A percentile compares a stretch with the other conserved stretches of the same genome.
phyloP scores from a whole-genome alignment of 1,284 basidiomycete species.

The Leccinum griseonigrum region DNA sequence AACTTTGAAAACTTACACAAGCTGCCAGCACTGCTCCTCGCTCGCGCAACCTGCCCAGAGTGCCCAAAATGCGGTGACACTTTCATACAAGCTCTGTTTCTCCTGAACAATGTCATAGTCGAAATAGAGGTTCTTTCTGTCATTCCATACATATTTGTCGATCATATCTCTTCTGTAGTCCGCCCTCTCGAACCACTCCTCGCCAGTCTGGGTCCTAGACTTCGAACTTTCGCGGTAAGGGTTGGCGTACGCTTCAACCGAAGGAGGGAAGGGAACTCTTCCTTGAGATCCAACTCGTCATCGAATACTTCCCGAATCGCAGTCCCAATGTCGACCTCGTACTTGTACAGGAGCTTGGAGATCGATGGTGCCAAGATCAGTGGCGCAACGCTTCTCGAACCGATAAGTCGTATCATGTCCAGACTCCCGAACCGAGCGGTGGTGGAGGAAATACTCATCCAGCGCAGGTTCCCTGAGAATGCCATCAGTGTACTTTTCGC shows the following conservation, averaged over 20 bases:
- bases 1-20: conserved; percentile 64
- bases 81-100: conserved; percentile 93
- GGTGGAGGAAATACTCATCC: conserved; percentile 97
- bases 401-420: conserved; percentile 98
- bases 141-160: conserved; percentile 97
- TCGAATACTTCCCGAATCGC: conserved; percentile 95
- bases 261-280: conserved; percentile 94
- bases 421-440: conserved; percentile 90
- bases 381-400: conserved; percentile 94
- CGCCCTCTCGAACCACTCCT: conserved; percentile 90
- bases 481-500: conserved; percentile 91
- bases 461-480: conserved; percentile 83
- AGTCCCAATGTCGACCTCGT: conserved; percentile 91
- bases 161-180: conserved; percentile 81
- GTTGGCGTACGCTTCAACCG: conserved; percentile 71
- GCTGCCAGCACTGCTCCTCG: conserved; percentile 89
- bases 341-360: conserved; percentile 92
- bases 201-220: conserved; percentile 63
- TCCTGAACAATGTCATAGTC: conserved; percentile 93
- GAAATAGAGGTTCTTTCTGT: conserved; percentile 91
- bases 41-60: conserved; percentile 97
- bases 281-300: conserved; percentile 86
- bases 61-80: conserved; percentile 93
- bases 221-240: conserved; percentile 62
- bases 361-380: conserved; percentile 89